Base-by-base conservation (phyloP, 331 rosid genomes). In the Malus hybrid region DNA sequence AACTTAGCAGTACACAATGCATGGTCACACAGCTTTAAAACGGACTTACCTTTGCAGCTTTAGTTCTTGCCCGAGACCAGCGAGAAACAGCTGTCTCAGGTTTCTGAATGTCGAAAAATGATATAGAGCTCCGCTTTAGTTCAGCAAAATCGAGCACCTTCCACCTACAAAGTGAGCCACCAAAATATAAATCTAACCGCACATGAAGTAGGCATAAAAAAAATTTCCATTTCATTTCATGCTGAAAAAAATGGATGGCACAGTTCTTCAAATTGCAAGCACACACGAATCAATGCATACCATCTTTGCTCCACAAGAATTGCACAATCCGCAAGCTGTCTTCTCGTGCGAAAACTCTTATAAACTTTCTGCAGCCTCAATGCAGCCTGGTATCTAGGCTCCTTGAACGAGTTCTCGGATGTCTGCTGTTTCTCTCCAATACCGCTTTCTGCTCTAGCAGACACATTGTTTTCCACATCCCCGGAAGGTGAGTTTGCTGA, bases 271-370 rank as follows among this genome's bases (percentile, higher is more conserved):
- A 76, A 72, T 60, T 67, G 65, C 29, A 1, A 59, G 79, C 33
- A 73, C 55, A 75, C 72, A 32, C 16, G 63, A 74, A 77, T 28
- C 13, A 42, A 42, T 42, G 34, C 87, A 67, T 76, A 89, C 98
- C 98, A 93, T 88, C 97, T 91, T 73, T 91, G 97, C 81, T 91
- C 97, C 46, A 86, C 97, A 74, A 91, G 88, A 73, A 93, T 93
- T 44, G 93, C 91, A 83, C 97, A 91, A 82, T 93, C 97, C 56
- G 96, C 96, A 3, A 93, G 88, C 77, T 77, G 86, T 66, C 98
- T 86, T 70, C 97, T 85, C 18, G 92, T 90, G 70, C 97, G 81
- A 65, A 90, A 93, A 83, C 98, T 93, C 74, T 89, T 93, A 88
- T 93, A 93, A 74, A 90, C 94, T 83, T 90, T 93, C 83, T 93